These are phyloP conservation scores for Claviceps cyperi DNA, from an alignment of 2,329 filamentous ascomycete species.

Conservation along the genomic window DNA sequence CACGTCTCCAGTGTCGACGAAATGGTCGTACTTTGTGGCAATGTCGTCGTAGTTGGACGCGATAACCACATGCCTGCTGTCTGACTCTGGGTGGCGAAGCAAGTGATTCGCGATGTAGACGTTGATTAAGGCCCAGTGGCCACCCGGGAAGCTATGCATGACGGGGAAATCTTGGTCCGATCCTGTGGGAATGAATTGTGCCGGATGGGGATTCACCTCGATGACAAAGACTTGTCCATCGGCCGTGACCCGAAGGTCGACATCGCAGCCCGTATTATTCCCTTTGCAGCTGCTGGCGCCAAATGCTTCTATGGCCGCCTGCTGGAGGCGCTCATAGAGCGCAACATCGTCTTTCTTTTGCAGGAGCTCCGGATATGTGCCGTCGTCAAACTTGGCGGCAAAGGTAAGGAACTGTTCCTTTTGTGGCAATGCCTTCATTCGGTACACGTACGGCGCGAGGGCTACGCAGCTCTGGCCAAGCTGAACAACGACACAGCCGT, in stretches of 20 bases:
- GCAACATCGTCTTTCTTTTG: background rate
- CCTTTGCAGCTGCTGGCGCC: background rate
- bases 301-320: background rate
- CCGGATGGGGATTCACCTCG: constrained; percentile 1
- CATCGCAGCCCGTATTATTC: background rate
- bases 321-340: background rate
- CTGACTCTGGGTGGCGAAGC: background rate
- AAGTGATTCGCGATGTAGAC: background rate
- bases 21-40: background rate
- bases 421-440: background rate
- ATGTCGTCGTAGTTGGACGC: background rate
- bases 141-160: background rate
- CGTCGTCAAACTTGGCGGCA: background rate
- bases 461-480: background rate
- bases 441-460: background rate
- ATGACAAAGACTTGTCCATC: background rate
- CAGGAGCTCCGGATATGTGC: background rate
- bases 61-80: background rate
- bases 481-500: background rate
- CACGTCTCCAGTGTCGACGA: background rate
- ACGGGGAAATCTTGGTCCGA: background rate
- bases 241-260: background rate
- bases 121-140: background rate
- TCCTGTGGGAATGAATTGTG: background rate
- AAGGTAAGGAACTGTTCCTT: constrained; percentile 1